Evolutionary conservation across 2,329 filamentous ascomycete species (phyloP), one percentile per base, ranked within the genome.

Genomic region (Cadophora gregata): DNA sequence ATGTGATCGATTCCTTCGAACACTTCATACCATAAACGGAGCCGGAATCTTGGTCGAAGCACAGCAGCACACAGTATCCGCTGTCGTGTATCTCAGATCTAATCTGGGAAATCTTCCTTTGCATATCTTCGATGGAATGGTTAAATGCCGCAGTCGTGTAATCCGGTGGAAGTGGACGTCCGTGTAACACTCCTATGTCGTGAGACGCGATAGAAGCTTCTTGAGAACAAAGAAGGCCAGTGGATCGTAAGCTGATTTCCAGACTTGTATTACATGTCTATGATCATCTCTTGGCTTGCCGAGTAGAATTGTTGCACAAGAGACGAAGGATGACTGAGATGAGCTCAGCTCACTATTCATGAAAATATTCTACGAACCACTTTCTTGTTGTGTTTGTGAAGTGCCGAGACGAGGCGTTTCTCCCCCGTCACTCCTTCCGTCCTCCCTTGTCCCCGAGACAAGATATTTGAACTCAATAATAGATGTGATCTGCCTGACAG

Each of bases 401-500:
- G 12, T 24, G 21, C 33, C 33, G 55, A 58, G 33, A 58, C 33
- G 19, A 42, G n/a, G 25, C 33, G 21, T 36, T 1, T 33, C 12
- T 19, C 21, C 33, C 14, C 19, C 31, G 14, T 56, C 53, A 19
- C 16, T 36, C 31, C 53, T 14, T 24, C 53, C 19, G 9, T 38
- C 12, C 4, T 25, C 24, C 29, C 24, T 51, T 27, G 10, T 1
- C 48, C 48, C 42, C 55, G 55, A 58, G 31, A 58, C 31, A 42
- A 58, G n/a, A 25, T 6, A 14, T 12, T 42, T 1, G 33, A 42
- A 16, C 4, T 27, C 10, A 27, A 51, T 3, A 27, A 51, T 3
- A 27, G 12, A 51, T n/a, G 25, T 31, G 62, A 58, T 63, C 51
- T 59, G 33, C 25, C 6, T 33, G 65, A 70, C 64, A 69, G 62